Conservation (phyloP, 2,329 filamentous ascomycete genomes). For the Calonectria multiphialidica region DNA sequence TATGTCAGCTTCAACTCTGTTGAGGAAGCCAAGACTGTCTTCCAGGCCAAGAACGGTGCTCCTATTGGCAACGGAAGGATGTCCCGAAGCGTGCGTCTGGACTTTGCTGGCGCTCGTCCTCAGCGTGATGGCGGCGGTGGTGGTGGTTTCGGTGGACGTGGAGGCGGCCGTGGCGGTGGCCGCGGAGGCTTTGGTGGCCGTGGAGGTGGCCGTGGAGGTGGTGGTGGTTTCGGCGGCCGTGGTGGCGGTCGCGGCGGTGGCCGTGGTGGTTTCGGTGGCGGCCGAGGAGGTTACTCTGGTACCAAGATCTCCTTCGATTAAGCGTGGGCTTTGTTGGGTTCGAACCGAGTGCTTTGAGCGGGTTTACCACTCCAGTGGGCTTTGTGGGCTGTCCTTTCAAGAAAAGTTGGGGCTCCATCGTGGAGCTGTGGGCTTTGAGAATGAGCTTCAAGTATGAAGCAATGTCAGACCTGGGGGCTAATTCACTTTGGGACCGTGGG, state of each 20-base stretch:
- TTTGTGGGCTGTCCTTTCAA: constrained; percentile 70
- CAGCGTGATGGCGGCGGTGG: constrained; percentile 68
- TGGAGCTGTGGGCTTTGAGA: constrained; percentile 65
- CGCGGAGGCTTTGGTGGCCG: constrained; percentile 61
- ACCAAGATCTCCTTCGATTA: constrained; percentile 81
- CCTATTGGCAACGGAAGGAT: constrained; percentile 73
- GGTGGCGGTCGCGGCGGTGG: constrained; percentile 65
- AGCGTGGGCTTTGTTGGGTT: constrained; percentile 50
- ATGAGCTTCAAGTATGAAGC: constrained; percentile 57
- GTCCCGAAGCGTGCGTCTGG: constrained; percentile 83
- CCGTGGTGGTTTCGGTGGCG: constrained; percentile 60
- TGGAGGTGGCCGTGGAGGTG: constrained; percentile 52
- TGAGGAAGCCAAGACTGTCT: constrained; percentile 84
- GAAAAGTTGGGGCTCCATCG: constrained; percentile 52
- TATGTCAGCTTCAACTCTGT: constrained; percentile 87
- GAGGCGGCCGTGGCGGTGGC: constrained; percentile 56
- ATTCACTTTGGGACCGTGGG: constrained; percentile 53
- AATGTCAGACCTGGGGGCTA: constrained; percentile 69
- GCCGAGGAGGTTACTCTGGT: constrained; percentile 69
- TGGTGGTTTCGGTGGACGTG: constrained; percentile 51
- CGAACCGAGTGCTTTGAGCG: constrained; percentile 59
- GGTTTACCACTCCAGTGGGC: constrained; percentile 55
- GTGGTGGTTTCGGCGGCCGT: constrained; percentile 62
- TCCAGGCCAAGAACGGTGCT: constrained; percentile 77
- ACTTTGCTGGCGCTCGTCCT: constrained; percentile 80